Evolutionary conservation across 2,329 filamentous ascomycete genomes (phyloP).

Genomic region (Balansia obtecta): DNA sequence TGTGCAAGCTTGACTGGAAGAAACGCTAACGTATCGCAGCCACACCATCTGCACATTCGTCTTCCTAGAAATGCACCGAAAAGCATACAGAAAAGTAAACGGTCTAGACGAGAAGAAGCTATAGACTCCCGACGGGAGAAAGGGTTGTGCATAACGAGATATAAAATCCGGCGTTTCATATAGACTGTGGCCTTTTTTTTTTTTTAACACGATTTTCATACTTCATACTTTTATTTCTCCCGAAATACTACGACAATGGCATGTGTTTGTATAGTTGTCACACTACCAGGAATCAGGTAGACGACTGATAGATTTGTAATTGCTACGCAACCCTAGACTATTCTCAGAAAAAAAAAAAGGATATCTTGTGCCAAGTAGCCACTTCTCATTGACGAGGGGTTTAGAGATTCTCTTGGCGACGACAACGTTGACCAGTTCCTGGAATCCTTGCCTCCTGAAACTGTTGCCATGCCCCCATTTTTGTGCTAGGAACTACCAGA

Average conservation of each 20-base stretch:
- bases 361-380: not conserved
- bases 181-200: not conserved
- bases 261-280: not conserved
- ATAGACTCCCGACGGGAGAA: conserved; percentile 5
- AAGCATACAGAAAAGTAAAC: conserved; percentile 50
- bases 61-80: conserved; percentile 79
- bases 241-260: not conserved
- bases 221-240: not conserved
- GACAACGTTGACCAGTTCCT: not conserved
- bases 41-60: conserved; percentile 83
- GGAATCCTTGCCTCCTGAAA: not conserved
- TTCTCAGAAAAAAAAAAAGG: not conserved
- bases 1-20: too few species aligned
- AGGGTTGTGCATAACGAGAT: not conserved
- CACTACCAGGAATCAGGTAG: not conserved
- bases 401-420: not conserved
- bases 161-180: not conserved
- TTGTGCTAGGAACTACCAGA: not conserved
- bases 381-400: too few species aligned
- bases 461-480: not conserved
- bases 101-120: conserved; percentile 19
- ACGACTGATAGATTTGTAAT: not conserved
- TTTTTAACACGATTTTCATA: not conserved
- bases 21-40: conserved; percentile 18
- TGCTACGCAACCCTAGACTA: not conserved